A percentile compares a stretch with the other conserved stretches of the same genome.
Evolutionary conservation across 75 land plant species (phyloP).

Genomic region (Picea glauca): DNA sequence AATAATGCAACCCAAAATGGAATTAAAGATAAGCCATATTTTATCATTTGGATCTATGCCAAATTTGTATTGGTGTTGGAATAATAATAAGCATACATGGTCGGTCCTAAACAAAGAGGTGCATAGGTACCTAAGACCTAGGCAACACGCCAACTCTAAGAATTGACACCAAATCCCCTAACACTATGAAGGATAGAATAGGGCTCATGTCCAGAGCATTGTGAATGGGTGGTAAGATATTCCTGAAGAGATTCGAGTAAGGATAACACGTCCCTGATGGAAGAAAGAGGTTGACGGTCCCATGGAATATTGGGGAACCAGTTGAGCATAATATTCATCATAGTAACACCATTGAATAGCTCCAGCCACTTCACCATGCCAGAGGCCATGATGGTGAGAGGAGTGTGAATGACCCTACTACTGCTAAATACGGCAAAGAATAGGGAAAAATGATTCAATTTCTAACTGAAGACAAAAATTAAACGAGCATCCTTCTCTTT

Average conservation of each 20-base stretch:
- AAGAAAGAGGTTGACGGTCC: conserved; percentile 87
- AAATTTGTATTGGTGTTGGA: no score
- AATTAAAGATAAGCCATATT: no score
- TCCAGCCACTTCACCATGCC: conserved; percentile 94
- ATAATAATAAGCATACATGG: no score
- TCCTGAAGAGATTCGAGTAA: conserved; percentile 78
- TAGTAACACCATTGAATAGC: conserved; percentile 72
- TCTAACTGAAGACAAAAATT: no score
- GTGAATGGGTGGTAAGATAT: conserved; percentile 79
- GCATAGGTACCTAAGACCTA: no score
- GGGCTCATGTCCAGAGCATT: conserved; percentile 89
- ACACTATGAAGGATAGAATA: conserved; percentile 70
- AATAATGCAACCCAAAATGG: no score
- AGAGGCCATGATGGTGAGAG: conserved; percentile 73
- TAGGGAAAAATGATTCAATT: no score
- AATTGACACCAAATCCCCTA: conserved; percentile 31
- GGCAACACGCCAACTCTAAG: not conserved
- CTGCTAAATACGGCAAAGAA: conserved; percentile 9
- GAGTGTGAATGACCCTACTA: conserved; percentile 26
- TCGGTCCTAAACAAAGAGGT: no score
- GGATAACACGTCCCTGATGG: conserved; percentile 91
- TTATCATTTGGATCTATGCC: no score
- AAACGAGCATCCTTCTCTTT: no score
- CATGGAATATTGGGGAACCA: conserved; percentile 99
- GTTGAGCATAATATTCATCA: conserved; percentile 82